Base-by-base conservation (phyloP, 108 stramenopile genomes). In the Seminavis robusta region DNA sequence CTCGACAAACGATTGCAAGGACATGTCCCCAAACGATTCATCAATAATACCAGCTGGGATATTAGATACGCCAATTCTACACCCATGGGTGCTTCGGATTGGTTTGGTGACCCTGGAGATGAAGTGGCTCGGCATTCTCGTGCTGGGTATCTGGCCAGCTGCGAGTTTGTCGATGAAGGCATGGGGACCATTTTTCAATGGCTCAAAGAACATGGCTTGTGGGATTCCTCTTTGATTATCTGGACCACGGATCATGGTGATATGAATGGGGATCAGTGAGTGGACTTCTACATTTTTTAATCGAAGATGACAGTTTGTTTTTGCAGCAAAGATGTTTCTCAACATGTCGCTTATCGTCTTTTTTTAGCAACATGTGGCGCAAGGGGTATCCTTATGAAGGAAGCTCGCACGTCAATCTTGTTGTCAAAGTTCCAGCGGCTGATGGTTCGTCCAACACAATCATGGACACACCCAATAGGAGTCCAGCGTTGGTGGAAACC, bases 301-400 rank as follows among this genome's bases (percentile, higher is more conserved):
- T n/a, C n/a, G n/a, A n/a, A n/a, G n/a, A n/a, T n/a, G n/a, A n/a
- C n/a, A n/a, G n/a, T n/a, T n/a, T n/a, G n/a, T n/a, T n/a, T n/a
- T n/a, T n/a, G n/a, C n/a, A n/a, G n/a, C n/a, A n/a, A n/a, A n/a
- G n/a, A n/a, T n/a, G n/a, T n/a, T n/a, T n/a, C n/a, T n/a, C n/a
- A n/a, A n/a, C n/a, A n/a, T n/a, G n/a, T n/a, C n/a, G n/a, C n/a
- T n/a, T n/a, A n/a, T n/a, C n/a, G n/a, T n/a, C n/a, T n/a, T n/a
- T n/a, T n/a, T n/a, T n/a, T n/a, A n/a, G n/a, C 28, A 33, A 68
- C 33, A 62, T 69, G 4, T 75, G 74, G 74, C 38, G 74, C 16
- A 75, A 75, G 28, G 74, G 67, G 30, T 75, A 65, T 56, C 67
- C 74, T 6, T 75, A 39, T 43, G 63, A 75, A n/a, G 51, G 20